These are phyloP conservation scores for Prunus mume DNA, from an alignment of 306 rosid genomes.

Conservation along the genomic window DNA sequence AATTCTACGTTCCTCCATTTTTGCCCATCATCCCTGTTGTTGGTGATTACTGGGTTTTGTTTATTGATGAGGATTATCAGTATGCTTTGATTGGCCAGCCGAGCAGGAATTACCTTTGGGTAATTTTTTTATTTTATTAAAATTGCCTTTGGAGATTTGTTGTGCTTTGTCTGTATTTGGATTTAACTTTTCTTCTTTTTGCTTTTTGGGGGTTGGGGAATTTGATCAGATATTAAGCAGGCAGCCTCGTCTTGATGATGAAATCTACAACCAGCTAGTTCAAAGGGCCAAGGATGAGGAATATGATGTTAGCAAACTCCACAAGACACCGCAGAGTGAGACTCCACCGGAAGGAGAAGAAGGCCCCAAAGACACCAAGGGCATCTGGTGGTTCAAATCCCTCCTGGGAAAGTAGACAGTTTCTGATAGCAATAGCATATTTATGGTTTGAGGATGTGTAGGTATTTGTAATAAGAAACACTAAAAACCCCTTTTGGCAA, in stretches of 20 bases:
- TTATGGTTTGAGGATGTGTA: not conserved
- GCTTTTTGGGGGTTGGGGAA: not conserved
- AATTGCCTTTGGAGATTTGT: not conserved
- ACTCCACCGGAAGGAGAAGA: conserved; percentile 58
- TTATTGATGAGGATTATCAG: conserved; percentile 62
- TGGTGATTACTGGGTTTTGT: conserved; percentile 91
- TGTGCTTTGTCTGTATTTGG: not conserved
- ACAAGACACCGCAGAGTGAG: conserved; percentile 77
- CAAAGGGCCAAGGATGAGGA: conserved; percentile 60
- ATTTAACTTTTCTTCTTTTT: not conserved
- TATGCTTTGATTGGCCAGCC: conserved; percentile 82
- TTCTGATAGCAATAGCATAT: not conserved
- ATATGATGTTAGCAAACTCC: conserved; percentile 83
- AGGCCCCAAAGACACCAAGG: conserved; percentile 66
- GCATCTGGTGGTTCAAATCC: conserved; percentile 81
- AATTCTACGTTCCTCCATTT: conserved; percentile 79
- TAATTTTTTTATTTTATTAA: conserved; percentile 1
- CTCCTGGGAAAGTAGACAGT: conserved; percentile 44
- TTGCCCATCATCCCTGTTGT: conserved; percentile 70
- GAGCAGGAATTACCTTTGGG: conserved; percentile 76
- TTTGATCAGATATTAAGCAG: conserved; percentile 60
- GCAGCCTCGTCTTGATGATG: conserved; percentile 54
- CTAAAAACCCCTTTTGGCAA: conserved; percentile 7
- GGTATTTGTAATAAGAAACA: not conserved
- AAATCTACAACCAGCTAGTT: conserved; percentile 54